phyloP scores from a whole-genome alignment of 2,329 filamentous ascomycete species.

The Aspergillus sp. region DNA sequence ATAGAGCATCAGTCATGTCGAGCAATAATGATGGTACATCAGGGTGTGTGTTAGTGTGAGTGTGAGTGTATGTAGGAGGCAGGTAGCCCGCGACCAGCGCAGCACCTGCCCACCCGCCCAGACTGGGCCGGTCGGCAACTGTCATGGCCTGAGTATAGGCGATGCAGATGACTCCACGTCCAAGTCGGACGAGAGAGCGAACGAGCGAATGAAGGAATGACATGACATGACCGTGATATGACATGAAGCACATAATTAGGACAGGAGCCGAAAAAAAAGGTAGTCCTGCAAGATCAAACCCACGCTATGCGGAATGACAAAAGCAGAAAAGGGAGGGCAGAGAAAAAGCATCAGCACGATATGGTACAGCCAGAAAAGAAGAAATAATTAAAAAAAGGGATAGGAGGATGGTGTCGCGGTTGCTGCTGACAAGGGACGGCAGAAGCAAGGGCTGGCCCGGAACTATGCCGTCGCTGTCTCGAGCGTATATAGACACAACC shows the following conservation, averaged over 20 bases:
- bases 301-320: conserved; percentile 36
- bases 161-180: not conserved
- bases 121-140: conserved; percentile 2
- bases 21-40: not conserved
- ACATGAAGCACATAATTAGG: conserved; percentile 1
- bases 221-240: conserved; percentile 20
- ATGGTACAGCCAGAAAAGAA: not conserved
- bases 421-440: not conserved
- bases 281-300: conserved; percentile 20
- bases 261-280: not conserved
- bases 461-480: not conserved
- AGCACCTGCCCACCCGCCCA: not conserved
- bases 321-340: conserved; percentile 6
- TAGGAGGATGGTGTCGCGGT: not conserved
- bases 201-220: conserved; percentile 19
- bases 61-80: too few relatives aligned
- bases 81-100: conserved; percentile 2
- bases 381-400: conserved; percentile 9
- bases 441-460: not conserved
- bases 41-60: not conserved
- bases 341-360: conserved; percentile 14
- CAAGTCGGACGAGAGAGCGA: not conserved
- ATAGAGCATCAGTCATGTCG: not conserved
- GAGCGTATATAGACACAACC: not conserved
- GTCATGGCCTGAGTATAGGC: not conserved